Evolutionary conservation across 345 rosid species (phyloP).

Genomic region (Sonneratia alba): DNA sequence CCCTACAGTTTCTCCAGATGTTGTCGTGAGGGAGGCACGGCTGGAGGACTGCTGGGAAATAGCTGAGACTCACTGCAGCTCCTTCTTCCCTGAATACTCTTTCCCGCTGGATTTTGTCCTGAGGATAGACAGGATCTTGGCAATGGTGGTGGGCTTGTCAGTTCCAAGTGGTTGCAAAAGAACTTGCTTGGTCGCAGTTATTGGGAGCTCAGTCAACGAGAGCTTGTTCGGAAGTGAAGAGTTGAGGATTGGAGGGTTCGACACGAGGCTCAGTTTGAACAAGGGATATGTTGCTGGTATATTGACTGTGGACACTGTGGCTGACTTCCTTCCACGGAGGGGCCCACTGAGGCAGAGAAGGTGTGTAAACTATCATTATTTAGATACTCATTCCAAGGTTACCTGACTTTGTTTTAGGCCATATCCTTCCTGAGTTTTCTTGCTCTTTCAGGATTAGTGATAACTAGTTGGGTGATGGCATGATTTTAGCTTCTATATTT

Average conservation of each 20-base stretch:
- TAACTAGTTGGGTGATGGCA: no score
- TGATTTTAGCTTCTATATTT: no score
- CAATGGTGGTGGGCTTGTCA: slow-evolving; percentile 66
- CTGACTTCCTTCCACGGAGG: slow-evolving; percentile 83
- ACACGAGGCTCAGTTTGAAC: slow-evolving; percentile 51
- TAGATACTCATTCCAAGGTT: not conserved
- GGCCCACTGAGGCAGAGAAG: slow-evolving; percentile 71
- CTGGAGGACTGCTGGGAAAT: slow-evolving; percentile 95
- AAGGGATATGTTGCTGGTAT: slow-evolving; percentile 81
- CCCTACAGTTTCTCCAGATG: slow-evolving; percentile 60
- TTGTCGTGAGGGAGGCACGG: slow-evolving; percentile 89
- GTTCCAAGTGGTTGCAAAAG: slow-evolving; percentile 61
- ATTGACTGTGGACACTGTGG: slow-evolving; percentile 76
- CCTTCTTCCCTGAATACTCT: slow-evolving; percentile 76
- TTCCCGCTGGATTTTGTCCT: slow-evolving; percentile 77
- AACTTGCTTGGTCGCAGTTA: slow-evolving; percentile 72
- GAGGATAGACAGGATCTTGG: slow-evolving; percentile 67
- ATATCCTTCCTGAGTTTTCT: not conserved
- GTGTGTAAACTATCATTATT: slow-evolving; percentile 21
- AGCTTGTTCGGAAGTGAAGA: slow-evolving; percentile 48
- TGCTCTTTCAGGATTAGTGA: no score
- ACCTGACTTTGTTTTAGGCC: not conserved
- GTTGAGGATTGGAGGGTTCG: slow-evolving; percentile 64
- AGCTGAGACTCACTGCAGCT: slow-evolving; percentile 91
- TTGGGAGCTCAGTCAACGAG: slow-evolving; percentile 48